phyloP scores from a whole-genome alignment of 2,329 filamentous ascomycete species.

The Camptophora hylomeconis region DNA sequence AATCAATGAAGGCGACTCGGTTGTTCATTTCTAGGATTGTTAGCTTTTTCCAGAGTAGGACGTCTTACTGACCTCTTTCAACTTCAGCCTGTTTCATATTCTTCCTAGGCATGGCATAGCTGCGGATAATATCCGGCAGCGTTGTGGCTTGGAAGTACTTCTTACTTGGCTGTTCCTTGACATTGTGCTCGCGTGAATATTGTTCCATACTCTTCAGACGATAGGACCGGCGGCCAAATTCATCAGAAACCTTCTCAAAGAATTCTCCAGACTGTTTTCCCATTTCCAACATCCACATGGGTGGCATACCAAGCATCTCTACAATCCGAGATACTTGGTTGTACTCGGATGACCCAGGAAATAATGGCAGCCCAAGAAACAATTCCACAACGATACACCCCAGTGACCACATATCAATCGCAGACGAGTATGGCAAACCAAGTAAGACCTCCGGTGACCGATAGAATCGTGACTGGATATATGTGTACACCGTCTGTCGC shows the following conservation, averaged over 20 bases:
- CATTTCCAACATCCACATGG: slow-evolving; percentile 98
- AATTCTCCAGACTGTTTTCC: slow-evolving; percentile 96
- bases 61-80: slow-evolving; percentile 61
- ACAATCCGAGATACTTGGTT: slow-evolving; percentile 96
- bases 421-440: slow-evolving; percentile 93
- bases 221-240: slow-evolving; percentile 83
- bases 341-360: slow-evolving; percentile 95
- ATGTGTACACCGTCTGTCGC: slow-evolving; percentile 95
- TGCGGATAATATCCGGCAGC: slow-evolving; percentile 91
- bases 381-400: slow-evolving; percentile 97
- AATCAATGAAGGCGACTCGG: slow-evolving; percentile 92
- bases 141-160: slow-evolving; percentile 97
- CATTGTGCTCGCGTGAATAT: slow-evolving; percentile 87
- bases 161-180: slow-evolving; percentile 98
- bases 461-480: slow-evolving; percentile 97
- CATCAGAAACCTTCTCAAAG: slow-evolving; percentile 84
- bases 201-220: slow-evolving; percentile 95
- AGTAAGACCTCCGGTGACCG: slow-evolving; percentile 89
- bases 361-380: slow-evolving; percentile 85
- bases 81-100: slow-evolving; percentile 98
- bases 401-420: slow-evolving; percentile 99
- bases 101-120: slow-evolving; percentile 95
- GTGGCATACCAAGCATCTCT: slow-evolving; percentile 93
- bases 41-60: slow-evolving; percentile 10
- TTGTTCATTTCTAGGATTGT: slow-evolving; percentile 81